Conservation (phyloP, 495 filamentous ascomycete genomes). For the Podospora didyma region DNA sequence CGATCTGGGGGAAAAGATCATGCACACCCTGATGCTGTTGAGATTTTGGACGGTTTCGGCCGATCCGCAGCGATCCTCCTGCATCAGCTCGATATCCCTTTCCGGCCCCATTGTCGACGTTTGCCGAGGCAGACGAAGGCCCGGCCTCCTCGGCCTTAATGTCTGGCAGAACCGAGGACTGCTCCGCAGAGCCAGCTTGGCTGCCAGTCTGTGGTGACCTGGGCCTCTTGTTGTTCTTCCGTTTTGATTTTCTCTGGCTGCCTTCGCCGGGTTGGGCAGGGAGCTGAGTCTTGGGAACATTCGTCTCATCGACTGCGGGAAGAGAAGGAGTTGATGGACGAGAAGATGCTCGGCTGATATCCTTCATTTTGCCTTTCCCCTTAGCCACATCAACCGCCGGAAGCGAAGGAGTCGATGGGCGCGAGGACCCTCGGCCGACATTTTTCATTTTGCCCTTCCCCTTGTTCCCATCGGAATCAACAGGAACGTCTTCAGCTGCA, state of each 20-base stretch:
- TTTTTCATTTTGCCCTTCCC: too few relatives aligned
- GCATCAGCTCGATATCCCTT: slow-evolving; percentile 9
- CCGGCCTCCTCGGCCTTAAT: neutral
- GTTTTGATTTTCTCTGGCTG: neutral
- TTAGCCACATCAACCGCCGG: too few relatives aligned
- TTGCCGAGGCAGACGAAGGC: neutral
- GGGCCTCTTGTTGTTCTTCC: neutral
- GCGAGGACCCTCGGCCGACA: too few relatives aligned
- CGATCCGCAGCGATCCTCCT: slow-evolving; percentile 11
- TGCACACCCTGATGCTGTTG: neutral
- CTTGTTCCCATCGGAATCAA: too few relatives aligned
- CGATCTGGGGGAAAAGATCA: neutral
- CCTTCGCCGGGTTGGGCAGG: neutral
- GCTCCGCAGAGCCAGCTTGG: neutral
- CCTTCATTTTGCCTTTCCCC: too few relatives aligned
- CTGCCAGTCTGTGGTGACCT: neutral
- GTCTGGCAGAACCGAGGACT: neutral
- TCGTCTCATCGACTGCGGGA: neutral
- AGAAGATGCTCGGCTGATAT: too few relatives aligned
- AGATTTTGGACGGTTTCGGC: neutral
- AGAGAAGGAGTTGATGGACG: too few relatives aligned
- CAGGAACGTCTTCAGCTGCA: too few relatives aligned
- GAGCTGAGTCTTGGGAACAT: neutral
- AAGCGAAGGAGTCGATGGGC: too few relatives aligned
- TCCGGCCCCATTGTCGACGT: neutral